Percentiles rank a stretch among this genome's conserved stretches.
Evolutionary conservation across 208 protist species (phyloP).

Genomic region (Lotmaria passim): DNA sequence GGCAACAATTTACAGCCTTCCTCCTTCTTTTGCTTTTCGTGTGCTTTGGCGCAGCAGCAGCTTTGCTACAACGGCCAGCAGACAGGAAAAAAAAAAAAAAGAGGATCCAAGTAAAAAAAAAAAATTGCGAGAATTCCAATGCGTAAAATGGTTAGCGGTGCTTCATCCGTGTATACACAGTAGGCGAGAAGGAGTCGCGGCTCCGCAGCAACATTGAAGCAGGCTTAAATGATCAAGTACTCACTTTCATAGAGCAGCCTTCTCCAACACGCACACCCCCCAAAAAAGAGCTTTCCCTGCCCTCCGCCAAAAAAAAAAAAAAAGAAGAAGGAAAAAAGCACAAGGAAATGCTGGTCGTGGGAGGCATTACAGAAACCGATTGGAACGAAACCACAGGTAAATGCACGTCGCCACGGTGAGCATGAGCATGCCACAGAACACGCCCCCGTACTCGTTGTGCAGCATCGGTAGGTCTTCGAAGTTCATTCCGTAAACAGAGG

Average conservation of each 20-base stretch:
- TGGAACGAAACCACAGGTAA: slow-evolving; percentile 71
- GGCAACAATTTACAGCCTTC: no score
- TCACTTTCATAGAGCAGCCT: no score
- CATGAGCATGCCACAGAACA: slow-evolving; percentile 72
- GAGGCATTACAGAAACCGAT: slow-evolving; percentile 64
- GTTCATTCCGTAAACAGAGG: slow-evolving; percentile 88
- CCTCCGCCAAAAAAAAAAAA: not conserved
- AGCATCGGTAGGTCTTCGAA: slow-evolving; percentile 73
- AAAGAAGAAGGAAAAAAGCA: not conserved
- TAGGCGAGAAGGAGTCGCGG: no score
- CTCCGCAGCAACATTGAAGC: no score
- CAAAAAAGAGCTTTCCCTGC: no score
- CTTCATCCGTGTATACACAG: no score
- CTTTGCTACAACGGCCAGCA: no score
- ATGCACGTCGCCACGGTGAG: slow-evolving; percentile 46
- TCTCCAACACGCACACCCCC: no score
- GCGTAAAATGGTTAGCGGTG: no score
- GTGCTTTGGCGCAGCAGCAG: no score
- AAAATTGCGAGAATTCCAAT: not conserved
- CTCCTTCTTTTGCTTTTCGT: slow-evolving; percentile 3
- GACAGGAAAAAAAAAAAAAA: slow-evolving; percentile 2
- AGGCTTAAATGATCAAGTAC: no score
- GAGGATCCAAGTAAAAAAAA: not conserved
- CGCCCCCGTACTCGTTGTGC: slow-evolving; percentile 48
- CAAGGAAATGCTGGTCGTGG: no score